A percentile compares a stretch with the other conserved stretches of the same genome.
These are phyloP conservation scores for Trifolium subterraneum DNA, from an alignment of 306 rosid genomes.

Conservation along the genomic window DNA sequence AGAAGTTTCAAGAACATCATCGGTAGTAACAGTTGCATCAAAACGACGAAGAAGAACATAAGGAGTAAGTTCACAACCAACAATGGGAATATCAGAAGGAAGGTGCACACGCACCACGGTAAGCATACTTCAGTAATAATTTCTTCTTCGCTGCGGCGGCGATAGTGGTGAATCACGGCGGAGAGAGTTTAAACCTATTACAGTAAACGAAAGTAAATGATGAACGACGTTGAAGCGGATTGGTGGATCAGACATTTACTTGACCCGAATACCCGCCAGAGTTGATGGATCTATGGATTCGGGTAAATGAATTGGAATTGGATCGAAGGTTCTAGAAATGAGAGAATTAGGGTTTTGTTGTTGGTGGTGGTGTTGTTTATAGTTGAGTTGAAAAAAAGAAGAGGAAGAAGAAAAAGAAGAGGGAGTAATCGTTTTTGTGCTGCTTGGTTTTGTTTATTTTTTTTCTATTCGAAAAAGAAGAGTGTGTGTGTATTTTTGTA, in stretches of 20 bases:
- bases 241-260: constrained; percentile 93
- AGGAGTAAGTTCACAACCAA: constrained; percentile 96
- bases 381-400: constrained; percentile 36
- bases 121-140: constrained; percentile 82
- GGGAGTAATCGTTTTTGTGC: constrained; percentile 45
- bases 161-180: neutral
- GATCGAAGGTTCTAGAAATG: constrained; percentile 51
- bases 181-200: neutral
- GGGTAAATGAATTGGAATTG: constrained; percentile 9
- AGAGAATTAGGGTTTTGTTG: constrained; percentile 66
- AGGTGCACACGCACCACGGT: constrained; percentile 94
- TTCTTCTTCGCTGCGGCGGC: neutral
- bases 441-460: no score
- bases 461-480: neutral
- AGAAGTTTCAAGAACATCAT: constrained; percentile 80
- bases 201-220: no score
- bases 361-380: constrained; percentile 55
- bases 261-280: constrained; percentile 74
- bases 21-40: constrained; percentile 57
- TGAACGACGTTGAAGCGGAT: constrained; percentile 1
- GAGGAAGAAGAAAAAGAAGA: neutral
- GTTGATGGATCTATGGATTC: constrained; percentile 64
- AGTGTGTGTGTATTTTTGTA: neutral
- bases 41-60: constrained; percentile 86
- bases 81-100: constrained; percentile 97